Evolutionary conservation across 1,284 basidiomycete species (phyloP).

Genomic region (Tausonia pullulans): DNA sequence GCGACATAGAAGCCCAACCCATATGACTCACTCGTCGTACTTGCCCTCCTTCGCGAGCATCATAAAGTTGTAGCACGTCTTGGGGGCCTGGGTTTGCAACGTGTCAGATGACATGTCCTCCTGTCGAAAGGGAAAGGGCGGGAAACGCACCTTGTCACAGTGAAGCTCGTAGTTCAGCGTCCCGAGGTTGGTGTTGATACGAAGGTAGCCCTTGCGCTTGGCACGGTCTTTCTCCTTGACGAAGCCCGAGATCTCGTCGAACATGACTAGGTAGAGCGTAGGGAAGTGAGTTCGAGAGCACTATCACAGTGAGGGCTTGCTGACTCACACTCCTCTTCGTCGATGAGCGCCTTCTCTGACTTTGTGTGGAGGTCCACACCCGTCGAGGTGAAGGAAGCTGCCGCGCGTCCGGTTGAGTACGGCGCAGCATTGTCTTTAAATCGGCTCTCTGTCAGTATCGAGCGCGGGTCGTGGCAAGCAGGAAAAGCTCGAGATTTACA

Average conservation of each 20-base stretch:
- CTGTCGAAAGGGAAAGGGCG: background rate
- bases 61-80: constrained; percentile 96
- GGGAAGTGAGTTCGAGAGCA: background rate
- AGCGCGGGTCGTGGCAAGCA: too few species aligned
- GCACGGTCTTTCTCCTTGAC: constrained; percentile 84
- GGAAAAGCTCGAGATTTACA: constrained; percentile 1
- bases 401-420: constrained; percentile 78
- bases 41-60: constrained; percentile 79
- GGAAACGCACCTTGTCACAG: constrained; percentile 60
- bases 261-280: constrained; percentile 50
- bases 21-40: constrained; percentile 58
- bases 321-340: constrained; percentile 54
- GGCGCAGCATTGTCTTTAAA: constrained; percentile 74
- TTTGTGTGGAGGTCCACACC: constrained; percentile 68
- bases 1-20: too few species aligned
- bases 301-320: constrained; percentile 15
- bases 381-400: constrained; percentile 88
- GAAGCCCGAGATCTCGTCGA: constrained; percentile 68
- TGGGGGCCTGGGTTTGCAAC: constrained; percentile 57
- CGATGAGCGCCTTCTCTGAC: constrained; percentile 73
- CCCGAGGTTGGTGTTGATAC: constrained; percentile 80
- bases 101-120: background rate
- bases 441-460: too few species aligned
- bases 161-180: constrained; percentile 84
- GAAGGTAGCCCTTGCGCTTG: constrained; percentile 78